Percentiles rank a stretch among this genome's conserved stretches.
These are phyloP conservation scores for Tricholoma terreum DNA, from an alignment of 768 basidiomycete species.

Conservation along the genomic window DNA sequence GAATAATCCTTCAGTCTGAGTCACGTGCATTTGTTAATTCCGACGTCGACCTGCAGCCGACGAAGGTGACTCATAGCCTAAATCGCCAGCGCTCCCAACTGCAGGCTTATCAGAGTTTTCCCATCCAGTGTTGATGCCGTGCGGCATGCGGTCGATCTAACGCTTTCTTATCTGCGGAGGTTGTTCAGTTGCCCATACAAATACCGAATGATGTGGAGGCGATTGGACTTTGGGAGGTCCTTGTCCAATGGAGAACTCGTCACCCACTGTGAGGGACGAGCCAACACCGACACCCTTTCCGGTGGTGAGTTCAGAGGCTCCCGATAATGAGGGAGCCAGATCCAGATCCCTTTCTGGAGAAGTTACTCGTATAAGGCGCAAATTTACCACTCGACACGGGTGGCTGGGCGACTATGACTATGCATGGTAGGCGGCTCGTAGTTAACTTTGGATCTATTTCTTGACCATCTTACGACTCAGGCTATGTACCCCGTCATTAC, in stretches of 20 bases:
- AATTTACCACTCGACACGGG: slow-evolving; percentile 49
- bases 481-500: slow-evolving; percentile 68
- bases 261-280: slow-evolving; percentile 8
- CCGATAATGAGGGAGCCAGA: background rate
- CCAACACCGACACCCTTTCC: slow-evolving; percentile 12
- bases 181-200: no score
- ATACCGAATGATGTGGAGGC: no score
- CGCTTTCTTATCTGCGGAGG: no score
- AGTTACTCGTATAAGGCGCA: slow-evolving; percentile 21
- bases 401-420: slow-evolving; percentile 90
- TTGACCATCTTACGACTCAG: slow-evolving; percentile 19
- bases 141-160: no score
- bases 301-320: slow-evolving; percentile 4
- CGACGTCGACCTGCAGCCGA: no score
- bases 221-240: no score
- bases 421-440: slow-evolving; percentile 39
- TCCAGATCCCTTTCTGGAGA: background rate
- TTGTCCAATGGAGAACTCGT: background rate
- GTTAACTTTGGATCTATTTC: background rate
- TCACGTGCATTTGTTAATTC: no score
- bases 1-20: no score
- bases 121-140: no score
- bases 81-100: no score
- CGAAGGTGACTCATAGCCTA: no score
- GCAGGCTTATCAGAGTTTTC: no score